These are phyloP conservation scores for Phytophthora pseudosyringae DNA, from an alignment of 352 stramenopile genomes.

Conservation along the genomic window DNA sequence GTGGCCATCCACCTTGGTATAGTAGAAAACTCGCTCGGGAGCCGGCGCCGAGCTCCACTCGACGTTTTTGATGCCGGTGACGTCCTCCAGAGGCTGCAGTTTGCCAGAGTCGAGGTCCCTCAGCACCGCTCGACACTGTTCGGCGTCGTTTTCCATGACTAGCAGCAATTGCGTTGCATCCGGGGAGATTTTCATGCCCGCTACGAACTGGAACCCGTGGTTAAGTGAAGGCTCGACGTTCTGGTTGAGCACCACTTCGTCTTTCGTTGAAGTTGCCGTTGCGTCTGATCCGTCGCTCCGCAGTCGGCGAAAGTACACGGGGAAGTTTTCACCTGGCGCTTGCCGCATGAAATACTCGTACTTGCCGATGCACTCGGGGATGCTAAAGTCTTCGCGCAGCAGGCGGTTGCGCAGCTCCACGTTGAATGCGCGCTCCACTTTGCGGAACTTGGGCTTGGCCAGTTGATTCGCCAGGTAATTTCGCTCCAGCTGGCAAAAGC, in stretches of 20 bases:
- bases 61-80: constrained; percentile 68
- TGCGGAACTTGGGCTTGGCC: constrained; percentile 59
- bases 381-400: constrained; percentile 64
- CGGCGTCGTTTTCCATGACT: constrained; percentile 73
- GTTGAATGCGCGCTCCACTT: constrained; percentile 68
- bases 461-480: constrained; percentile 60
- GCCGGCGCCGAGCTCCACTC: constrained; percentile 55
- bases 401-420: constrained; percentile 69
- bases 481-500: constrained; percentile 46
- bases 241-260: constrained; percentile 80
- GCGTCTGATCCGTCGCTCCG: constrained; percentile 17
- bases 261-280: constrained; percentile 18
- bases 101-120: constrained; percentile 43
- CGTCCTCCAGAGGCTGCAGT: constrained; percentile 40
- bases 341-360: constrained; percentile 84
- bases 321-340: constrained; percentile 69
- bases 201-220: constrained; percentile 73
- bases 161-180: constrained; percentile 69
- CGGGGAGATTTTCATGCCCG: constrained; percentile 78
- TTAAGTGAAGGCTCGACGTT: constrained; percentile 66
- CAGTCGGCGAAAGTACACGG: constrained; percentile 77
- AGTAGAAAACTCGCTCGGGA: constrained; percentile 61
- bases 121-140: constrained; percentile 63
- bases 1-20: constrained; percentile 71
- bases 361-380: constrained; percentile 78